Evolutionary conservation across 2,329 filamentous ascomycete species (phyloP).

Genomic region (Ophiostoma montium): DNA sequence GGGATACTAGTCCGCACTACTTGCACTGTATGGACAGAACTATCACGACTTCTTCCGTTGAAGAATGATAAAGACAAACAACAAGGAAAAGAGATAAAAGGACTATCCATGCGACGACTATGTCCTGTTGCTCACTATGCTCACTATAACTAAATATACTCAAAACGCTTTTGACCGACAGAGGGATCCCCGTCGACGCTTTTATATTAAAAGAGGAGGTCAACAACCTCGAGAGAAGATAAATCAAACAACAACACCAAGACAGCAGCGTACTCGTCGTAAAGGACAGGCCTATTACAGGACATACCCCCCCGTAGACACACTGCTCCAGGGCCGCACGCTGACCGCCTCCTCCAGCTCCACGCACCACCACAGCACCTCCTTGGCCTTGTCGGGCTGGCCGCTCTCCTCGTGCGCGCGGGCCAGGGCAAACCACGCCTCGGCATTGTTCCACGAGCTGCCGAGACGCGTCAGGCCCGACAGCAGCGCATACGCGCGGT

Average conservation of each 20-base stretch:
- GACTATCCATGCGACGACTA: no score
- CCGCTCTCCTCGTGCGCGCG: constrained; percentile 78
- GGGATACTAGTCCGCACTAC: neutral
- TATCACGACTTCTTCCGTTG: neutral
- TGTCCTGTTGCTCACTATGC: neutral
- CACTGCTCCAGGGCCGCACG: constrained; percentile 62
- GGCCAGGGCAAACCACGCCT: constrained; percentile 85
- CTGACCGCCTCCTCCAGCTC: constrained; percentile 79
- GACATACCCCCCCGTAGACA: constrained; percentile 54
- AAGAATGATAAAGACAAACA: neutral
- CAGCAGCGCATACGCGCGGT: constrained; percentile 74
- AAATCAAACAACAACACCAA: neutral
- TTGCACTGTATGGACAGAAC: neutral
- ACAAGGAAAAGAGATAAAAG: no score
- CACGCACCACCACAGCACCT: constrained; percentile 94
- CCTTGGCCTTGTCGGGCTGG: constrained; percentile 75
- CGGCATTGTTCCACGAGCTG: constrained; percentile 75
- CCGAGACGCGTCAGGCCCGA: constrained; percentile 75
- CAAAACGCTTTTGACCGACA: no score
- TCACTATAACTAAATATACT: no score
- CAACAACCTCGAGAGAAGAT: no score
- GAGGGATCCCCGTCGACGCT: no score
- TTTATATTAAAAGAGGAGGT: no score
- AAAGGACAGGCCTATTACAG: constrained; percentile 25
- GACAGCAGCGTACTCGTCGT: no score